These are phyloP conservation scores for Ogataea nitratoaversa DNA, from an alignment of 805 yeast species.

Conservation along the genomic window DNA sequence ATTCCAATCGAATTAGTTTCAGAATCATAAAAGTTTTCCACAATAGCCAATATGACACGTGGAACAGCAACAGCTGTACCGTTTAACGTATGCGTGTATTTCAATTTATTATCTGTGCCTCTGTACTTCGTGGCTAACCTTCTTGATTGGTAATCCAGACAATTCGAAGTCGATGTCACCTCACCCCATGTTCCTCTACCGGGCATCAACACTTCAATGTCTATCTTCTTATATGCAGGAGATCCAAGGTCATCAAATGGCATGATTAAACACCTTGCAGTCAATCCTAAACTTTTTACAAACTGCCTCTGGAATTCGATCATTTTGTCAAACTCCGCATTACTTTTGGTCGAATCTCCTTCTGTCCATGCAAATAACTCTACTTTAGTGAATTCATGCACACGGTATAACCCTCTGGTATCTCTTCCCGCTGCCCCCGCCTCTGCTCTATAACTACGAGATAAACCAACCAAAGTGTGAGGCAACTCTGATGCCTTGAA, in stretches of 20 bases:
- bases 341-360: slow-evolving; percentile 31
- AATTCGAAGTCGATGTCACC: slow-evolving; percentile 84
- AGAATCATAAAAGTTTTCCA: slow-evolving; percentile 78
- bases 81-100: slow-evolving; percentile 77
- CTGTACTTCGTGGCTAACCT: slow-evolving; percentile 67
- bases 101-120: slow-evolving; percentile 29
- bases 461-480: slow-evolving; percentile 65
- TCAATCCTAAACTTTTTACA: slow-evolving; percentile 63
- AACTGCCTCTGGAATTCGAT: slow-evolving; percentile 62
- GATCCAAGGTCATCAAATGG: slow-evolving; percentile 90
- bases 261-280: slow-evolving; percentile 81
- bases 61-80: slow-evolving; percentile 98
- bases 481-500: slow-evolving; percentile 40
- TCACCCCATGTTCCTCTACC: slow-evolving; percentile 94
- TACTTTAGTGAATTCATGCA: slow-evolving; percentile 94
- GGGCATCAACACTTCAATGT: slow-evolving; percentile 98
- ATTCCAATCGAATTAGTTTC: slow-evolving; percentile 47
- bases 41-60: slow-evolving; percentile 79
- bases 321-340: slow-evolving; percentile 52
- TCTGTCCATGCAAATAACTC: slow-evolving; percentile 80
- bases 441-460: slow-evolving; percentile 89
- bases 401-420: slow-evolving; percentile 87
- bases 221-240: slow-evolving; percentile 88
- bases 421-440: slow-evolving; percentile 96
- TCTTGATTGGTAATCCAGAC: slow-evolving; percentile 86